phyloP scores from a whole-genome alignment of 257 asterid genomes.

The Ocimum tenuiflorum region DNA sequence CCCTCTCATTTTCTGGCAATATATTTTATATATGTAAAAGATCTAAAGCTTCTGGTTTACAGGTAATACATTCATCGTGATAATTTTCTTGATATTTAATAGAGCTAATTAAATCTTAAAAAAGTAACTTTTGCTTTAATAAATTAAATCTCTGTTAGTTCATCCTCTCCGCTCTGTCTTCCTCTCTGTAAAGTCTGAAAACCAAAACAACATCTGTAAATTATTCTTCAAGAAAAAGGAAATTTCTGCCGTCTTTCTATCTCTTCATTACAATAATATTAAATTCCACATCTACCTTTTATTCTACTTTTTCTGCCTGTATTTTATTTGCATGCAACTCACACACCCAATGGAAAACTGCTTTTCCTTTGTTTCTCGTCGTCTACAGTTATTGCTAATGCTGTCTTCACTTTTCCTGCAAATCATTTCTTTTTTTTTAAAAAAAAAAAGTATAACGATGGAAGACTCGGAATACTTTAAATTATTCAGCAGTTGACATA shows the following conservation, averaged over 20 bases:
- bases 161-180: conserved; percentile 43
- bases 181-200: conserved; percentile 51
- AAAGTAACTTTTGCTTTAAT: neutral
- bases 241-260: conserved; percentile 17
- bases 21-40: too few relatives aligned
- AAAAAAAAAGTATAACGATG: too few relatives aligned
- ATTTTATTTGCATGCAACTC: conserved; percentile 25
- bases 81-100: neutral
- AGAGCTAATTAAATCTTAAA: neutral
- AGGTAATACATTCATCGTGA: too few relatives aligned
- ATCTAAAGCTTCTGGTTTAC: too few relatives aligned
- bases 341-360: neutral
- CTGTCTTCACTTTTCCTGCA: conserved; percentile 59
- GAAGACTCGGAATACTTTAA: neutral
- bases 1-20: neutral
- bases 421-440: conserved; percentile 21
- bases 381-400: conserved; percentile 24
- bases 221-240: conserved; percentile 32
- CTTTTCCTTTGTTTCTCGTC: conserved; percentile 16
- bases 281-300: conserved; percentile 16
- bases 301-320: neutral
- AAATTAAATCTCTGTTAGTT: conserved; percentile 23
- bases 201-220: neutral
- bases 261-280: neutral
- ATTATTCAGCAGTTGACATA: conserved; percentile 27